Conservation (phyloP, 139 green algal genomes). For the Raphidocelis subcapitata region DNA sequence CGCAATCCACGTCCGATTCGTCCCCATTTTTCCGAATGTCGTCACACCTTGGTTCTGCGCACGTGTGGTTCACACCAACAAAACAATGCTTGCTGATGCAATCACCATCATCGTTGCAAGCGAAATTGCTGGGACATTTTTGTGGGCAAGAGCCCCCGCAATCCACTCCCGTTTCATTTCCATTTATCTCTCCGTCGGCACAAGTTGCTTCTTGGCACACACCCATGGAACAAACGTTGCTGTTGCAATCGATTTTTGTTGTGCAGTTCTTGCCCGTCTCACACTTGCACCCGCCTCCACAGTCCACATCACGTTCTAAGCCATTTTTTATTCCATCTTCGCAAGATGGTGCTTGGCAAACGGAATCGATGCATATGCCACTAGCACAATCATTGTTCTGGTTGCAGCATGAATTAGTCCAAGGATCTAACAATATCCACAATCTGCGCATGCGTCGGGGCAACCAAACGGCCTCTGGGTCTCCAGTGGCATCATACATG, state of each 20-base stretch:
- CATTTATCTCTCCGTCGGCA: not conserved
- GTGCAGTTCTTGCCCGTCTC: not conserved
- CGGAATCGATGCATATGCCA: no score
- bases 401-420: no score
- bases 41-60: not conserved
- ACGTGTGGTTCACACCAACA: not conserved
- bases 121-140: not conserved
- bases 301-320: not conserved
- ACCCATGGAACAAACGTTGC: not conserved
- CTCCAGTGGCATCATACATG: no score
- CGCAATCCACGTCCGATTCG: not conserved
- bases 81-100: not conserved
- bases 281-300: not conserved
- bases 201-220: not conserved
- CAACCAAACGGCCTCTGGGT: no score
- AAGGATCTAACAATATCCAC: no score
- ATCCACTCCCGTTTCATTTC: not conserved
- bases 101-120: not conserved
- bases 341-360: not conserved
- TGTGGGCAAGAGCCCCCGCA: no score
- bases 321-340: conserved; percentile 3
- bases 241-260: not conserved
- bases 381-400: no score
- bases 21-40: not conserved
- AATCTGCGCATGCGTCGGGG: no score